Base-by-base conservation (phyloP, 495 filamentous ascomycete species). In the Neurospora pannonica region DNA sequence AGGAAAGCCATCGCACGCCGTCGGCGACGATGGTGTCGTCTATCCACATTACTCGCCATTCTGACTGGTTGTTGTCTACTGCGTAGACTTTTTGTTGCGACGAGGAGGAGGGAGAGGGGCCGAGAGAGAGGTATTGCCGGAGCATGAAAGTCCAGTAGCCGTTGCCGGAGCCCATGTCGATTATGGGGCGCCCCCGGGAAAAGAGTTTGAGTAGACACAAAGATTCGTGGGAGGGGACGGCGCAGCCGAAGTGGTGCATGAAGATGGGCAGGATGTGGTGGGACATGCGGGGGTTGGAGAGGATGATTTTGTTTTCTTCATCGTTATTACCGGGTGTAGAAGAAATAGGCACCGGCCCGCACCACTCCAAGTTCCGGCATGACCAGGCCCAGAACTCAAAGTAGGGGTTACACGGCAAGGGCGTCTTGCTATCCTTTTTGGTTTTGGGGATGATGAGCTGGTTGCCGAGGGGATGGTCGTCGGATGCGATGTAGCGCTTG, bases 221-320 rank as follows among this genome's bases (percentile, higher is more conserved):
- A 1, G 84, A 82, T 71, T 90, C 86, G 82, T 89, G 87, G 24
- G 82, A 84, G 2, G 90, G 90, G 15, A 86, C 84, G 8, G 86
- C 85, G 82, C 90, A 92, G 42, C 88, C 88, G 80, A 91, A 91
- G 79, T 92, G 89, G 80, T 92, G 89, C 84, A 90, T 90, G 34
- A 91, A 78, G n/a, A 92, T 78, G 8, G 89, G 89, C 2, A 91
- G 83, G 3, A 90, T 79, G 75, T 87, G 88, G 76, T 92, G 89
- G 36, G 83, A 81, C 28, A 77, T 81, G 38, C 82, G 82, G 11
- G 71, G 21, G n/a, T 67, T 67, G 54, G 54, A 5, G 13, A 36
- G 62, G 34, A 73, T 38, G 4, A 84, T 77, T 34, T 78, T 74
- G 40, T 42, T 36, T 78, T 73, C 11, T 71, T 11, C 62, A 21